phyloP scores from a whole-genome alignment of 108 stramenopile species.

The Schizochytrium sp. region DNA sequence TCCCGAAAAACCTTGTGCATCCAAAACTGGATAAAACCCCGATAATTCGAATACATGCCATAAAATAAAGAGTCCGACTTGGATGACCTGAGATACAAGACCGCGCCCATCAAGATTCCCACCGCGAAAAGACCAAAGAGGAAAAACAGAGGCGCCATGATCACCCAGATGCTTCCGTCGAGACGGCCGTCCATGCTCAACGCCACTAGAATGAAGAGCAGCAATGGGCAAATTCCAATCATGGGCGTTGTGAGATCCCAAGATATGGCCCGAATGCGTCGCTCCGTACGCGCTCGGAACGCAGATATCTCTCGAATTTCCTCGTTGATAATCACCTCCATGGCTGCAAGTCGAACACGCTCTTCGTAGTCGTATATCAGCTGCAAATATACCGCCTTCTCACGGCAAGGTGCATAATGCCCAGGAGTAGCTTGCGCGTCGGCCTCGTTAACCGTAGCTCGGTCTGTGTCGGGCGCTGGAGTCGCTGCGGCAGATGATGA shows the following conservation, averaged over 20 bases:
- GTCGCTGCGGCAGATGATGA: too few relatives aligned
- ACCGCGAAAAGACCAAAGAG: background rate
- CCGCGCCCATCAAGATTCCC: background rate
- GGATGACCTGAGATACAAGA: background rate
- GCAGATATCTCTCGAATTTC: background rate
- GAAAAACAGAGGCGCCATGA: background rate
- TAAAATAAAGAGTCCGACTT: background rate
- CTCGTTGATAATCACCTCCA: background rate
- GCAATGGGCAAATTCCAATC: background rate
- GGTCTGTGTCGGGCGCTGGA: too few relatives aligned
- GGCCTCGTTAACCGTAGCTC: background rate
- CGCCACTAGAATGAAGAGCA: background rate
- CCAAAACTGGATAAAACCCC: background rate
- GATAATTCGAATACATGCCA: background rate
- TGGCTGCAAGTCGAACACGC: background rate
- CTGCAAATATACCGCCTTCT: background rate
- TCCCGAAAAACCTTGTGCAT: conserved; percentile 5
- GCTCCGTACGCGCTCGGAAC: background rate
- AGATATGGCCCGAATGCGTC: background rate
- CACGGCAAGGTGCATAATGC: background rate
- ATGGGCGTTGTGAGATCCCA: background rate
- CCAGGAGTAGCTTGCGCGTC: too few relatives aligned
- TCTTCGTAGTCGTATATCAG: background rate
- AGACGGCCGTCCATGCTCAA: background rate
- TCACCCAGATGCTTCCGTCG: background rate